These are phyloP conservation scores for Aspergillus felis DNA, from an alignment of 2,329 filamentous ascomycete genomes.

Conservation along the genomic window DNA sequence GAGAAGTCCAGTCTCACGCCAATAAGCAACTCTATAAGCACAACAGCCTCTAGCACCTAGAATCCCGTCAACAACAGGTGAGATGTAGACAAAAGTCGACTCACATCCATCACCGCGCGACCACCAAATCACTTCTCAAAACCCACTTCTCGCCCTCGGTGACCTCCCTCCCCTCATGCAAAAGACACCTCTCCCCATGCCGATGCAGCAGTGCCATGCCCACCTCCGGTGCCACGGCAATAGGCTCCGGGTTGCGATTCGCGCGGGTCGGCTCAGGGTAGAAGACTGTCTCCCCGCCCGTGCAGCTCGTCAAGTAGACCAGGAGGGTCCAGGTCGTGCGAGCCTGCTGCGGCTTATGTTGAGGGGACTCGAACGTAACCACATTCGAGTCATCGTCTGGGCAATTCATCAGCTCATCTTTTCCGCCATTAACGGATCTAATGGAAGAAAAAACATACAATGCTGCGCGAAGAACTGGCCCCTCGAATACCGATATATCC, in stretches of 20 bases:
- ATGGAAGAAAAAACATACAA: conserved; percentile 54
- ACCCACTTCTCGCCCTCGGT: conserved; percentile 85
- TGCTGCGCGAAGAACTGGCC: conserved; percentile 92
- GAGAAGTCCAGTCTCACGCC: neutral
- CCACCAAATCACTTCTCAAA: conserved; percentile 70
- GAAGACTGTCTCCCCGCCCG: conserved; percentile 88
- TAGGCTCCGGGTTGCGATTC: conserved; percentile 53
- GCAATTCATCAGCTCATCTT: neutral
- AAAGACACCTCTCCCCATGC: conserved; percentile 82
- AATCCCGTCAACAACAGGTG: neutral
- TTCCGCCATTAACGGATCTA: too few species aligned
- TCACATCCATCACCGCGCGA: conserved; percentile 26
- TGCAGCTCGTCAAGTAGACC: conserved; percentile 79
- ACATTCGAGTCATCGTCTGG: conserved; percentile 86
- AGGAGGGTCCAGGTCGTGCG: conserved; percentile 89
- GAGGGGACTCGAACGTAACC: conserved; percentile 54
- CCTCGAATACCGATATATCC: conserved; percentile 79
- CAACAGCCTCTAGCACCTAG: neutral
- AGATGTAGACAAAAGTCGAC: neutral
- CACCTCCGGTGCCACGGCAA: conserved; percentile 71
- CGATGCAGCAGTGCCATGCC: conserved; percentile 83
- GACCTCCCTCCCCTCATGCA: conserved; percentile 84
- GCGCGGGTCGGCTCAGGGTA: conserved; percentile 62
- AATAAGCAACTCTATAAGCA: neutral
- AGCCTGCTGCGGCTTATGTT: conserved; percentile 44